Base-by-base conservation (phyloP, 2,329 filamentous ascomycete species). In the Eutypella sp. region DNA sequence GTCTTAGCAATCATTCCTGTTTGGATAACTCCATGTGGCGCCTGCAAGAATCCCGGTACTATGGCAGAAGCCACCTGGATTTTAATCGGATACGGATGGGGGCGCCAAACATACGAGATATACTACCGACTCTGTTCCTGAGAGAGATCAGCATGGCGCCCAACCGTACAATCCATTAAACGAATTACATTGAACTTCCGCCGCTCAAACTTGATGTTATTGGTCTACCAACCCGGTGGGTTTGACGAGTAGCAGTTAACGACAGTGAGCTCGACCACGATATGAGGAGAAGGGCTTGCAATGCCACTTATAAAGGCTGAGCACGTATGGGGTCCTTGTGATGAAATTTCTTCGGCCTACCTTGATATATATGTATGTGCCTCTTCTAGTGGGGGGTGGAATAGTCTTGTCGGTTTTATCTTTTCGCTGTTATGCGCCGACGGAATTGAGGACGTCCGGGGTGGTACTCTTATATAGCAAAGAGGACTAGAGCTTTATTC, bases 1-100 rank as follows among this genome's bases (percentile, higher is more conserved):
- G 45, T 48, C 53, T 47, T 51, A 49, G 45, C 47, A 42, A 52
- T 54, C 53, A 20, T 39, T 6, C 19, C 10, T 37, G 34, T 19
- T 37, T 37, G 18, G 53, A 57, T 57, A 52, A 52, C 53, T 53
- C 49, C 51, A 46, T 54, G 57, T 62, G 59, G 59, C 59, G 59
- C 45, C 57, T 62, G 59, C 59, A 62, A 53, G 55, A 53, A 46
- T 57, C 56, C 59, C 57, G 23, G 57, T 54, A 45, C 47, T 54
- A 46, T 56, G 52, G 41, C 40, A 41, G 56, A 54, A 49, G 55
- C 52, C 52, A 51, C 50, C 51, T 51, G 39, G 53, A 45, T 52
- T 55, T 58, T n/a, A n/a, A 54, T 61, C 59, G 57, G 57, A 61
- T 50, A 60, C 58, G 58, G 57, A 61, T 50, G 58, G 52, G 50